These are phyloP conservation scores for Gloeophyllum trabeum DNA, from an alignment of 768 basidiomycete genomes.

Conservation along the genomic window DNA sequence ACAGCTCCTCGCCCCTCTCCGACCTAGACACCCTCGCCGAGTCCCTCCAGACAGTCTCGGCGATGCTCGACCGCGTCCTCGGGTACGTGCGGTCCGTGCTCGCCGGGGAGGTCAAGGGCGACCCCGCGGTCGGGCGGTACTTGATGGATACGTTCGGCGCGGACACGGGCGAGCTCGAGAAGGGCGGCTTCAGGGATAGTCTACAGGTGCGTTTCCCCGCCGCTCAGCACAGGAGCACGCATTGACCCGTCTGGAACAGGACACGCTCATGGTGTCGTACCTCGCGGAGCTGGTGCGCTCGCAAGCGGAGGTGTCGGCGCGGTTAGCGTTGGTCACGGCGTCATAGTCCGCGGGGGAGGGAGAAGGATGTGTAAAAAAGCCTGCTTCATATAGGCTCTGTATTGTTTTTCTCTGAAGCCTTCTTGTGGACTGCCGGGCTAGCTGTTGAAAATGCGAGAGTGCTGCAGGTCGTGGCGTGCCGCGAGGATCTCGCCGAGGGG, in stretches of 20 bases:
- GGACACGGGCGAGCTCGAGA: constrained; percentile 60
- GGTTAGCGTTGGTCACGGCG: constrained; percentile 64
- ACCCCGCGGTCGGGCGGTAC: constrained; percentile 82
- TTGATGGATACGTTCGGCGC: constrained; percentile 77
- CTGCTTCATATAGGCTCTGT: not conserved
- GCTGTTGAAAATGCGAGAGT: constrained; percentile 95
- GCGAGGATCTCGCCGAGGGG: constrained; percentile 90
- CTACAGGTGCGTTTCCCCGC: constrained; percentile 43
- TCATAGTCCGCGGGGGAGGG: constrained; percentile 16
- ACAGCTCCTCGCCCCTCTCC: constrained; percentile 37
- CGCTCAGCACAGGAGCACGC: constrained; percentile 4
- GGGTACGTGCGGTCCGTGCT: constrained; percentile 76
- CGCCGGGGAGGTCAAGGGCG: constrained; percentile 65
- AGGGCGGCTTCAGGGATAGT: constrained; percentile 64
- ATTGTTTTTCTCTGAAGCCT: not conserved
- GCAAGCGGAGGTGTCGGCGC: constrained; percentile 85
- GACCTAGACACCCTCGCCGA: constrained; percentile 70
- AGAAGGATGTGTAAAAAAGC: too few species aligned
- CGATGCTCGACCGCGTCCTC: constrained; percentile 80
- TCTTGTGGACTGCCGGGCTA: constrained; percentile 11
- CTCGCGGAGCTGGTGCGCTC: constrained; percentile 87
- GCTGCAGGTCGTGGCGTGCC: constrained; percentile 85
- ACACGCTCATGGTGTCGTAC: constrained; percentile 92
- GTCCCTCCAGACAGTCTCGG: constrained; percentile 58
- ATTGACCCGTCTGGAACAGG: constrained; percentile 32